Base-by-base conservation (phyloP, 805 yeast species). In the Ogataea chonburiensis region DNA sequence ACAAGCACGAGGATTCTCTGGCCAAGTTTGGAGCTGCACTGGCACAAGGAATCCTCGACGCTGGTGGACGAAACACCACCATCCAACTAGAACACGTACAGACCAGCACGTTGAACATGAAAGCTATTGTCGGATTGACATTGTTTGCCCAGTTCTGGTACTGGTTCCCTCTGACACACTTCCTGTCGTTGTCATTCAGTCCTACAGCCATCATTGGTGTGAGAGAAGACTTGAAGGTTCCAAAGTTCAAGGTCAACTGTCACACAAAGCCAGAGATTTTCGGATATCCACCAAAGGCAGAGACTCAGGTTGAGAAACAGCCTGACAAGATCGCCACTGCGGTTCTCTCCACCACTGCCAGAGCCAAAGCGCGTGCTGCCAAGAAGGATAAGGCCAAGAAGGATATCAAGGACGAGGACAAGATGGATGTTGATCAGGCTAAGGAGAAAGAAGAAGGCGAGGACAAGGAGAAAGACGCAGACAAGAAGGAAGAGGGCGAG, bases 61-160 rank as follows among this genome's bases (percentile, higher is more conserved):
- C 98, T 8, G 97, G 98, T 64, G 98, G 98, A 9, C 79, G 98
- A 58, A 93, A 93, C 54, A 95, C 85, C n/a, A 88, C 98, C 0
- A 88, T 93, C 47, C 84, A 84, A 50, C 70, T 91, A 33, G 97
- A 93, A 62, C 86, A 89, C 60, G 55, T 79, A 16, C 89, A 88
- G 49, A 87, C 96, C 25, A 94, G 88, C 43, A 87, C 95, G 14
- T 73, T 93, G 47, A 91, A 93, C 63, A 79, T 82, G 57, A 84
- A 85, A 61, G 93, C 96, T 0, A 81, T 93, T 52, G 95, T 89
- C 39, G 98, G 98, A 24, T 67, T 93, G 49, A 79, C 93, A 0
- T 75, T 93, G 42, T 93, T 93, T 58, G 68, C 84, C 8, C 98
- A 93, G 67, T 86, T 85, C 58, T 93, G 98, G 98, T 86, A 88